A percentile compares a stretch with the other conserved stretches of the same genome.
These are phyloP conservation scores for Rubus idaeus DNA, from an alignment of 306 rosid species.

Conservation along the genomic window DNA sequence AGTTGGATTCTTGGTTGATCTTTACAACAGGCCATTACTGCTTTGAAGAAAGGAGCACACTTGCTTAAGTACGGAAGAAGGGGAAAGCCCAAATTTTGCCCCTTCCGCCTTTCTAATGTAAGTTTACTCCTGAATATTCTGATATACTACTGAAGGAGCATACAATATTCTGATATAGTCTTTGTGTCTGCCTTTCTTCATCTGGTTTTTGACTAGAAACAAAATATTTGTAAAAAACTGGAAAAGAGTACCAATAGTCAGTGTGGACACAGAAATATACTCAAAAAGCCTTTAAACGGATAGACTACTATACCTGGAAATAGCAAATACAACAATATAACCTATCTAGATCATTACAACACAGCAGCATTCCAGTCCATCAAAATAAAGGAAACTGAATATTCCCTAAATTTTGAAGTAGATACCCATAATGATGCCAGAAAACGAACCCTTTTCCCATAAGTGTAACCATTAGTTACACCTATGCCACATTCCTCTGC, in stretches of 20 bases:
- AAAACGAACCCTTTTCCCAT: background rate
- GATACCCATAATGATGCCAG: background rate
- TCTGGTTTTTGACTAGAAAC: background rate
- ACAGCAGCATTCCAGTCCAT: background rate
- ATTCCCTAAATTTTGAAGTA: background rate
- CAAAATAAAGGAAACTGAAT: background rate
- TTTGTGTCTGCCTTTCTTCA: slow-evolving; percentile 11
- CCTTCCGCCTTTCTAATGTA: slow-evolving; percentile 95
- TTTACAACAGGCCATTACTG: slow-evolving; percentile 83
- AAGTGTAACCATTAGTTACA: background rate
- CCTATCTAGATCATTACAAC: background rate
- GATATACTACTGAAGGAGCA: slow-evolving; percentile 8
- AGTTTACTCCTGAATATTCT: slow-evolving; percentile 38
- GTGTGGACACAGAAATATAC: background rate
- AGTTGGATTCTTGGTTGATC: slow-evolving; percentile 32
- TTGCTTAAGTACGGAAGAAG: slow-evolving; percentile 98
- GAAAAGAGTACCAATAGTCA: background rate
- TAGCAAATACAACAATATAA: background rate
- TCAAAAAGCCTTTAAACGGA: background rate
- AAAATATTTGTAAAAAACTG: background rate
- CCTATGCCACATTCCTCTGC: slow-evolving; percentile 8
- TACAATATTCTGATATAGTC: background rate
- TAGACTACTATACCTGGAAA: background rate
- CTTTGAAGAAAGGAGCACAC: slow-evolving; percentile 94
- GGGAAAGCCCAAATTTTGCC: slow-evolving; percentile 97